Conservation (phyloP, 352 stramenopile genomes). For the Globisporangium alternatum region DNA sequence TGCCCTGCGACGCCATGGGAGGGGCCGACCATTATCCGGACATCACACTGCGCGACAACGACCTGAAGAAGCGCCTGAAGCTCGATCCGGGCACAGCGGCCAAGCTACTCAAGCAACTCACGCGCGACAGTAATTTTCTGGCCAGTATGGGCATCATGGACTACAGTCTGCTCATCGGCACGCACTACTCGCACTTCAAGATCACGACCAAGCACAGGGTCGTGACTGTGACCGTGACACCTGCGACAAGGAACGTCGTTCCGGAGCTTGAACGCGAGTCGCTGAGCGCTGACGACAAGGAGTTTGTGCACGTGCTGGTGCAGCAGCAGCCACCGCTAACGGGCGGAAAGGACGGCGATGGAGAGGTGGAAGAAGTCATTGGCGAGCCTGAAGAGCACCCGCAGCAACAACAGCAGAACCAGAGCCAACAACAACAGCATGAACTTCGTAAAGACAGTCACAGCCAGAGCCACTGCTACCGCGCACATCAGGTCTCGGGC, state of each 20-base stretch:
- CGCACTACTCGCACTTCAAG: conserved; percentile 83
- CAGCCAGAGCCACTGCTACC: conserved; percentile 40
- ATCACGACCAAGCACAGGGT: conserved; percentile 37
- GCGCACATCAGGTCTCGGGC: conserved; percentile 76
- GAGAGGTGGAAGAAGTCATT: conserved; percentile 5
- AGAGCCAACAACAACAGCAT: conserved; percentile 1
- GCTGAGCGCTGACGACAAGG: conserved; percentile 14
- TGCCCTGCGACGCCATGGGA: conserved; percentile 46
- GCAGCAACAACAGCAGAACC: not conserved
- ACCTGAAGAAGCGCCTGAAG: conserved; percentile 84
- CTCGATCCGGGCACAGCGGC: conserved; percentile 44
- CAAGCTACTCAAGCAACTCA: conserved; percentile 77
- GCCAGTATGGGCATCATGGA: conserved; percentile 89
- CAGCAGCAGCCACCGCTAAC: not conserved
- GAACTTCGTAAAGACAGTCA: not conserved
- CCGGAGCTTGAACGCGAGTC: conserved; percentile 14
- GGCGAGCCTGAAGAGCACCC: conserved; percentile 5
- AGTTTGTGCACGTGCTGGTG: conserved; percentile 42
- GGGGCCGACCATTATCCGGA: conserved; percentile 79
- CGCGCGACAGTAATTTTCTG: conserved; percentile 80
- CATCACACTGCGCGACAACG: conserved; percentile 82
- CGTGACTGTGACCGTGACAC: not conserved
- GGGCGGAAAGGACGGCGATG: not conserved
- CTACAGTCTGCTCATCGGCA: conserved; percentile 87
- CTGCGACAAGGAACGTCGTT: not conserved